Evolutionary conservation across 1,284 basidiomycete species (phyloP).

Genomic region (Leccinum griseonigrum): DNA sequence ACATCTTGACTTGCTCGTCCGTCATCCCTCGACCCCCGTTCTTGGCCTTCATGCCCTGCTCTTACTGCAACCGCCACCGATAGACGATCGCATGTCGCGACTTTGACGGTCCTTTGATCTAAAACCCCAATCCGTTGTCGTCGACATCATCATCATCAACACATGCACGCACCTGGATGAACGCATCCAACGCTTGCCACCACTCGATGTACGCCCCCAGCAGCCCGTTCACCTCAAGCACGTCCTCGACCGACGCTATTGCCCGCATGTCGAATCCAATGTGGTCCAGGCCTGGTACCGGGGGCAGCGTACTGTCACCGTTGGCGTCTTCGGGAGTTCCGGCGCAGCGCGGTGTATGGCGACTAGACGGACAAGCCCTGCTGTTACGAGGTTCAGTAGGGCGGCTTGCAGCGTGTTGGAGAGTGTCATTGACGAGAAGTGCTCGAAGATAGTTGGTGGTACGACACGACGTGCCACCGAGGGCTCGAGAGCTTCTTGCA

Average conservation of each 20-base stretch:
- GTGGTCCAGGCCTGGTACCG: conserved; percentile 16
- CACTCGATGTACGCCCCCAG: conserved; percentile 58
- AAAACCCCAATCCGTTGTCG: not conserved
- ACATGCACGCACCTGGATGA: conserved; percentile 57
- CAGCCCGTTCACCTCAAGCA: conserved; percentile 60
- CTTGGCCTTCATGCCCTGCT: conserved; percentile 78
- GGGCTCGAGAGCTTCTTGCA: no score
- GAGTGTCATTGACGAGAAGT: no score
- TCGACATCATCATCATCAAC: not conserved
- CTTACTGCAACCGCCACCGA: conserved; percentile 84
- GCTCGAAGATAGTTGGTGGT: no score
- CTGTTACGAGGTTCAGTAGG: no score
- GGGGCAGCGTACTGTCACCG: not conserved
- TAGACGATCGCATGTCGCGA: conserved; percentile 61
- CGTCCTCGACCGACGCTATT: conserved; percentile 43
- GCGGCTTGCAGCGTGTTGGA: no score
- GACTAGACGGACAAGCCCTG: no score
- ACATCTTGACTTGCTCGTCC: conserved; percentile 74
- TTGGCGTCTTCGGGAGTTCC: no score
- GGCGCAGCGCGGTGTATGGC: no score
- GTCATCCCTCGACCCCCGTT: conserved; percentile 88
- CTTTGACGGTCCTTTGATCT: conserved; percentile 51
- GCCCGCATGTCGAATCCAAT: conserved; percentile 28
- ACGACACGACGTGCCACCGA: no score
- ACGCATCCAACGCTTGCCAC: conserved; percentile 68